A percentile compares a stretch with the other conserved stretches of the same genome.
phyloP scores from a whole-genome alignment of 208 protist genomes.

The Angomonas deanei region DNA sequence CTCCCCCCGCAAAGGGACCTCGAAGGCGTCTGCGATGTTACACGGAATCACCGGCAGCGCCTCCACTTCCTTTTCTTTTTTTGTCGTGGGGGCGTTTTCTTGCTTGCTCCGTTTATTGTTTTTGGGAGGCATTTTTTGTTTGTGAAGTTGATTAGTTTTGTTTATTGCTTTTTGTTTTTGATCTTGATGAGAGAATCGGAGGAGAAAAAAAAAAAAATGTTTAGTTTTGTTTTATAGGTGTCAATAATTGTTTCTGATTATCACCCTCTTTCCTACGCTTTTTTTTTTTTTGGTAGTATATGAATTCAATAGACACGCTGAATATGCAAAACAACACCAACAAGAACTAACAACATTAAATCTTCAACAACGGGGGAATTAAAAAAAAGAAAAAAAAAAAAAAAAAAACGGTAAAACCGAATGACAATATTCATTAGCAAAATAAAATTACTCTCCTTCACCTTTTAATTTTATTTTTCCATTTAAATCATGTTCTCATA shows the following conservation, averaged over 20 bases:
- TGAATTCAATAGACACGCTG: too few relatives aligned
- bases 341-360: background rate
- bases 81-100: background rate
- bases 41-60: too few relatives aligned
- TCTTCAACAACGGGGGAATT: background rate
- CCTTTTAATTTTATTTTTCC: background rate
- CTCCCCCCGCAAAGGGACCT: slow-evolving; percentile 8
- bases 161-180: background rate
- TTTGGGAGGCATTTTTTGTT: background rate
- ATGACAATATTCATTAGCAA: background rate
- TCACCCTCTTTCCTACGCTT: too few relatives aligned
- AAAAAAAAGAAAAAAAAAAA: slow-evolving; percentile 8
- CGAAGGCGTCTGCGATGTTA: slow-evolving; percentile 21
- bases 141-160: background rate
- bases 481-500: slow-evolving; percentile 10
- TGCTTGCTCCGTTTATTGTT: background rate
- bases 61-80: slow-evolving; percentile 7
- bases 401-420: slow-evolving; percentile 4
- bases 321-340: too few relatives aligned
- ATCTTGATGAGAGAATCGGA: background rate
- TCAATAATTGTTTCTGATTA: too few relatives aligned
- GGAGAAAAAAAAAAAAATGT: background rate
- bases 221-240: background rate
- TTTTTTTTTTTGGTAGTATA: slow-evolving; percentile 7
- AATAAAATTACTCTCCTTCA: background rate